Evolutionary conservation across 2,329 filamentous ascomycete genomes (phyloP).

Genomic region (Fusarium chaquense): DNA sequence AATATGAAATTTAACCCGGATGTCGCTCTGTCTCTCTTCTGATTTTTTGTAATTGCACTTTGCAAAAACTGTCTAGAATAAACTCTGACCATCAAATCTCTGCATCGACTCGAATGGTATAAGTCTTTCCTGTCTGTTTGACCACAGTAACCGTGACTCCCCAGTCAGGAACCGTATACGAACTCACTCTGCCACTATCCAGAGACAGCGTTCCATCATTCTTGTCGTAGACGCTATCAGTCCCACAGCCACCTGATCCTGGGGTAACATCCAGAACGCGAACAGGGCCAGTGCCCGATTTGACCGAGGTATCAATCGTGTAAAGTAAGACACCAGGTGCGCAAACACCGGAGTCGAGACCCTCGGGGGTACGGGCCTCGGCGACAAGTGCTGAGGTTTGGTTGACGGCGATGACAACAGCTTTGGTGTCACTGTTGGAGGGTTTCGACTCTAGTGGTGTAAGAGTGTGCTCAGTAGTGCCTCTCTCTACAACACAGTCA

Average conservation of each 20-base stretch:
- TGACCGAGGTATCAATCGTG: slow-evolving; percentile 47
- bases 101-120: not conserved
- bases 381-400: slow-evolving; percentile 48
- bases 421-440: slow-evolving; percentile 12
- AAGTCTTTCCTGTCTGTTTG: not conserved
- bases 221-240: slow-evolving; percentile 38
- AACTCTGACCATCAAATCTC: not conserved
- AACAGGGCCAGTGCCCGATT: slow-evolving; percentile 50
- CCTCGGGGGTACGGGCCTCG: slow-evolving; percentile 47
- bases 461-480: slow-evolving; percentile 46
- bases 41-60: too few species aligned
- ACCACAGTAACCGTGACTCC: slow-evolving; percentile 30
- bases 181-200: not conserved
- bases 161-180: slow-evolving; percentile 26
- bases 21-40: too few species aligned
- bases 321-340: slow-evolving; percentile 53
- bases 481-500: slow-evolving; percentile 48
- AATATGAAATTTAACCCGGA: too few species aligned
- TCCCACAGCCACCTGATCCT: slow-evolving; percentile 44
- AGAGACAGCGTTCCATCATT: slow-evolving; percentile 51
- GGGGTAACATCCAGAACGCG: slow-evolving; percentile 51
- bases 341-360: slow-evolving; percentile 47
- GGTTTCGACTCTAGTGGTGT: slow-evolving; percentile 13
- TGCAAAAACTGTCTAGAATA: too few species aligned
- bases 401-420: slow-evolving; percentile 27